Percentiles rank a stretch among this genome's conserved stretches.
These are phyloP conservation scores for Cyclotella atomus DNA, from an alignment of 108 stramenopile genomes.

Conservation along the genomic window DNA sequence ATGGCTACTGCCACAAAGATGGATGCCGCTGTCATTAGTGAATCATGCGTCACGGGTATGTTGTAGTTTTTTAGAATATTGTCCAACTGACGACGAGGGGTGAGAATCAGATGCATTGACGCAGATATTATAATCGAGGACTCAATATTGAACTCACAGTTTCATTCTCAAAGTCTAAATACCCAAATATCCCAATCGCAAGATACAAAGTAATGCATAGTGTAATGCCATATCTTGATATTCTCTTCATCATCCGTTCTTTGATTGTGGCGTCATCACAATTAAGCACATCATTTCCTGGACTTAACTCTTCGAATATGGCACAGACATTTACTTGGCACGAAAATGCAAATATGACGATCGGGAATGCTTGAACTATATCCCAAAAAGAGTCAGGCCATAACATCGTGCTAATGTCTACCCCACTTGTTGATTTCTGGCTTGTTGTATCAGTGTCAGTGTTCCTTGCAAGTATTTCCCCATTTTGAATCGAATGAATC, in stretches of 20 bases:
- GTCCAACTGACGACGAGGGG: constrained; percentile 29
- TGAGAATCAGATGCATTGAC: too few species aligned
- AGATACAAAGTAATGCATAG: constrained; percentile 56
- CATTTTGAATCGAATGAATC: constrained; percentile 58
- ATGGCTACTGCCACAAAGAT: constrained; percentile 77
- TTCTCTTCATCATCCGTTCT: constrained; percentile 17
- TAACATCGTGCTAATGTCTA: constrained; percentile 33
- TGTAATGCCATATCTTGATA: constrained; percentile 36
- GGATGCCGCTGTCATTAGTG: constrained; percentile 70
- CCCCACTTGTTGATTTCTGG: background rate
- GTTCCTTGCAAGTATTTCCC: constrained; percentile 6
- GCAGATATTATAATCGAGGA: too few species aligned
- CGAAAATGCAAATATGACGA: constrained; percentile 82
- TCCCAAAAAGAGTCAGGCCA: constrained; percentile 53
- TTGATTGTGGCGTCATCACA: background rate
- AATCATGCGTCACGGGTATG: constrained; percentile 38
- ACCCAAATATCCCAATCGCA: constrained; percentile 54
- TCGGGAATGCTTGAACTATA: constrained; percentile 77
- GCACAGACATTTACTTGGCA: constrained; percentile 86
- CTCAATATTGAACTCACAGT: constrained; percentile 17
- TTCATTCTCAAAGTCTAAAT: constrained; percentile 63
- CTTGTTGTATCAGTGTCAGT: background rate
- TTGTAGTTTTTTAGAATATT: constrained; percentile 72
- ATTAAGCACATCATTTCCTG: background rate
- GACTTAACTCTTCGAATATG: constrained; percentile 71